Evolutionary conservation across 805 yeast genomes (phyloP), one percentile per base, ranked within the genome.

Genomic region (Candida incommunis): DNA sequence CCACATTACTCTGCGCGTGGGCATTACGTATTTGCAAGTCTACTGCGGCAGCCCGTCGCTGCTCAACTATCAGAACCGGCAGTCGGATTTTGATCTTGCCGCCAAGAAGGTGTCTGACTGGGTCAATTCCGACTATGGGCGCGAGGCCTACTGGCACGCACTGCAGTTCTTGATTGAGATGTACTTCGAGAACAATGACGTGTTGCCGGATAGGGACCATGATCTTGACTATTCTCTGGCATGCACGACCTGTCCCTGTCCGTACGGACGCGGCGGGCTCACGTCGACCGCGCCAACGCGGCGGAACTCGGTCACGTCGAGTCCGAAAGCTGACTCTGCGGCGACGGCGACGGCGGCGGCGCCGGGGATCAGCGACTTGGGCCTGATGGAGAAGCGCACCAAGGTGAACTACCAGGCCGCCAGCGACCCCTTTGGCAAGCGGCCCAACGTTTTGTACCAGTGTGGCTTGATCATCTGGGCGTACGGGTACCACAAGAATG

Each of bases 1-100:
- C 0, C 88, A 82, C 55, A 75, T 82, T 15, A 73, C 78, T 41
- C 72, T 84, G 57, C 75, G 83, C 43, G 71, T 81, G 23, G 78
- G 82, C 46, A 85, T 82, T 50, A 79, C 82, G 59, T 94, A 85
- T 59, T 75, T 82, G 46, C 82, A 82, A 45, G 78, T 82, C 3
- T 80, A 69, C 59, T 80, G 88, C 2, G 95, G 95, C 1, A 82
- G 86, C 4, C 92, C 92, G 1, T 75, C 81, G 63, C 72, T 87
- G 54, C 78, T 82, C 79, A 82, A 75, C 54, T 85, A 79, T 27
- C 67, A 66, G 31, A 77, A 82, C 9, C 73, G 75, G 3, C 63
- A 65, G 7, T 56, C 64, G 1, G 79, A 75, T 46, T 70, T 75
- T 50, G 68, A 69, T 21, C 63, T 68, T 2, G 76, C 74, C 11